Conservation (phyloP, 208 protist genomes). For the Leishmania gerbilli region DNA sequence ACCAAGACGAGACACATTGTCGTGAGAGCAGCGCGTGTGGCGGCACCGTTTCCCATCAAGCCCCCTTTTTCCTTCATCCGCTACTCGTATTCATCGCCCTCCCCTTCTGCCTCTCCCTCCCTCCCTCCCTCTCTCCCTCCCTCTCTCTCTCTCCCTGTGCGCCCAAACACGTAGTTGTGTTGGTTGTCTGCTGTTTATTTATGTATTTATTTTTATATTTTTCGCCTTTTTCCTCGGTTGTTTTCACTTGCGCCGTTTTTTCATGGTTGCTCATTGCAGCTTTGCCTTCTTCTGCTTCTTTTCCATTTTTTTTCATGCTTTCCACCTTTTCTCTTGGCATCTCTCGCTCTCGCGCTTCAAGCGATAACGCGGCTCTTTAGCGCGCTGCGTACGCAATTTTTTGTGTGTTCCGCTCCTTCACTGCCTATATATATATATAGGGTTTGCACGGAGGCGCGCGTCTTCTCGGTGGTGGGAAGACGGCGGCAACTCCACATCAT, state of each 20-base stretch:
- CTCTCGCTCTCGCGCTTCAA: too few relatives aligned
- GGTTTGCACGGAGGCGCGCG: not conserved
- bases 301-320: not conserved
- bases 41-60: not conserved
- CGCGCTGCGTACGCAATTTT: not conserved
- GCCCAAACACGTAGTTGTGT: not conserved
- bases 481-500: not conserved
- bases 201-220: not conserved
- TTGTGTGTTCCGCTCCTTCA: too few relatives aligned
- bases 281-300: not conserved
- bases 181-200: not conserved
- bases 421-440: not conserved
- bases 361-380: too few relatives aligned
- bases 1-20: not conserved
- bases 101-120: not conserved
- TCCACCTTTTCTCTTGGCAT: not conserved
- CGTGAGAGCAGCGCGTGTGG: too few relatives aligned
- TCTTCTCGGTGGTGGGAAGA: not conserved
- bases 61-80: not conserved
- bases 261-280: not conserved
- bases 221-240: not conserved
- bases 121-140: not conserved
- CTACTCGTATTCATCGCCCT: not conserved
- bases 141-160: not conserved
- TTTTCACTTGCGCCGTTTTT: not conserved